phyloP scores from a whole-genome alignment of 805 yeast genomes.

The Ogataea dorogensis region DNA sequence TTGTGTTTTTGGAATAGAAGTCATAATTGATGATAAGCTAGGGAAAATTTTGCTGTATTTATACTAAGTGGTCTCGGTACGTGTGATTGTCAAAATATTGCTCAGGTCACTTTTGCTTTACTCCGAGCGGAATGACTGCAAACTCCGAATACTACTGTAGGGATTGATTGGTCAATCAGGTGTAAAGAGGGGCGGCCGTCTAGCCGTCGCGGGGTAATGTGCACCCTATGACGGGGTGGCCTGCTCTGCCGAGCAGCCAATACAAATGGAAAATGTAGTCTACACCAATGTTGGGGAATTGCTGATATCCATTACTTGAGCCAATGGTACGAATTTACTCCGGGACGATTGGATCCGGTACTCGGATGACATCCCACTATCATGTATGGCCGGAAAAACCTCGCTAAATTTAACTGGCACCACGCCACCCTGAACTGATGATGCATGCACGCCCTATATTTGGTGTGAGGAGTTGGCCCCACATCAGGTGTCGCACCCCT shows the following conservation, averaged over 20 bases:
- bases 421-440: constrained; percentile 1
- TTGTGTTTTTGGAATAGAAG: constrained; percentile 58
- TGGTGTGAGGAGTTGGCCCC: not conserved
- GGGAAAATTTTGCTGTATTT: constrained; percentile 8
- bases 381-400: not conserved
- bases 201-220: constrained; percentile 10
- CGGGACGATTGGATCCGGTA: not conserved
- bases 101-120: constrained; percentile 8
- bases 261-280: too few species aligned
- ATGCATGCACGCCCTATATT: constrained; percentile 1
- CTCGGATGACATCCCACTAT: not conserved
- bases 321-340: too few species aligned
- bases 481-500: constrained; percentile 3
- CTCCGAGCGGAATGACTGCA: constrained; percentile 8
- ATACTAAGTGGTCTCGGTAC: constrained; percentile 3
- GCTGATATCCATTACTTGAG: too few species aligned
- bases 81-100: constrained; percentile 1
- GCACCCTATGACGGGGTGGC: constrained; percentile 11
- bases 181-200: constrained; percentile 9
- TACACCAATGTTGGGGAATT: too few species aligned
- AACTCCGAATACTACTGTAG: constrained; percentile 4
- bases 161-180: constrained; percentile 3
- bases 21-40: constrained; percentile 6
- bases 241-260: too few species aligned
- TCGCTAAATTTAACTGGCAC: not conserved